Evolutionary conservation across 495 filamentous ascomycete genomes (phyloP).

Genomic region (Elaphomyces granulatus): DNA sequence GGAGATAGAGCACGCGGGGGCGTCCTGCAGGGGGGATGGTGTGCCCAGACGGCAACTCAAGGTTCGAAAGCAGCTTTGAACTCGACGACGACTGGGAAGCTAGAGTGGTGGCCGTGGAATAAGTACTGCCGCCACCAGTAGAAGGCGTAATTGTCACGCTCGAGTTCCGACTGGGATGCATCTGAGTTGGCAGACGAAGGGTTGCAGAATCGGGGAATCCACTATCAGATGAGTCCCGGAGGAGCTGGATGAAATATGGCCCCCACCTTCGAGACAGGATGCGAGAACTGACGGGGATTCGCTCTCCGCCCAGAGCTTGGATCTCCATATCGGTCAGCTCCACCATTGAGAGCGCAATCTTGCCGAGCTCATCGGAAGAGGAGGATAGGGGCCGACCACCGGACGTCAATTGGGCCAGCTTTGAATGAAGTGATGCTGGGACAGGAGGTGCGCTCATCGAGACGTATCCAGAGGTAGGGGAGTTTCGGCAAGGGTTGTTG

Average conservation of each 20-base stretch:
- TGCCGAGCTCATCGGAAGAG: constrained; percentile 74
- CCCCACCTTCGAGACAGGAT: constrained; percentile 83
- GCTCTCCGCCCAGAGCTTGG: constrained; percentile 73
- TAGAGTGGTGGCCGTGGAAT: constrained; percentile 45
- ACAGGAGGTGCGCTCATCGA: constrained; percentile 61
- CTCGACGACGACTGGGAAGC: constrained; percentile 29
- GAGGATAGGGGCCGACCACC: constrained; percentile 53
- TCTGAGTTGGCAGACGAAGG: constrained; percentile 28
- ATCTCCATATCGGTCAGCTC: constrained; percentile 98
- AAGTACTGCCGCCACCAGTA: constrained; percentile 35
- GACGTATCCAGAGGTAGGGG: constrained; percentile 62
- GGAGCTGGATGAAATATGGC: constrained; percentile 81
- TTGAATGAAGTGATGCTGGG: constrained; percentile 40
- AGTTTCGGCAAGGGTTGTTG: constrained; percentile 71
- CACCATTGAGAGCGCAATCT: constrained; percentile 55
- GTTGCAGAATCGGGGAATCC: constrained; percentile 36
- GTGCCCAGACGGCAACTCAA: constrained; percentile 31
- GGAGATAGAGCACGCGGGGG: constrained; percentile 79
- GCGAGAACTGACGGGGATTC: constrained; percentile 84
- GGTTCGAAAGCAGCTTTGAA: constrained; percentile 29
- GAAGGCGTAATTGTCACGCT: constrained; percentile 74
- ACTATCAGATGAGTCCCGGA: constrained; percentile 53
- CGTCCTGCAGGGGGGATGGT: constrained; percentile 54
- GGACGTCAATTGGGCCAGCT: constrained; percentile 47
- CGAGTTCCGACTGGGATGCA: constrained; percentile 50